Evolutionary conservation across 805 yeast species (phyloP).

Genomic region (Zygotorulaspora florentina): DNA sequence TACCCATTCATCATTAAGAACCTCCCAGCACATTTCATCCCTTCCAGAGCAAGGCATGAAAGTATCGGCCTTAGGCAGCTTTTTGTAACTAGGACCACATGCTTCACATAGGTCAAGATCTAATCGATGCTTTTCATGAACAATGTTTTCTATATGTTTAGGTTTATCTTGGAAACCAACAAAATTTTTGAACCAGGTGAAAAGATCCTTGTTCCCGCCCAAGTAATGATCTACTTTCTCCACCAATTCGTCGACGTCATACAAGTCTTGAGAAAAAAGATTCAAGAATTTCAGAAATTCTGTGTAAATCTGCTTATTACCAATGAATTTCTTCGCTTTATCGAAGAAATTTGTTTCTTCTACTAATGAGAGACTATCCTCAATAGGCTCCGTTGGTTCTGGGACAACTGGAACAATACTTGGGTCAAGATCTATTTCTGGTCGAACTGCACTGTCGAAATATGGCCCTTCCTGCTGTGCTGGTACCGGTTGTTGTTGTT

Average conservation of each 20-base stretch:
- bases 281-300: conserved; percentile 89
- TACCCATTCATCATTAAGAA: conserved; percentile 97
- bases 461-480: conserved; percentile 20
- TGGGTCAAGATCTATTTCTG: conserved; percentile 47
- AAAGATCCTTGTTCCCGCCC: conserved; percentile 73
- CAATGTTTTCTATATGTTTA: conserved; percentile 78
- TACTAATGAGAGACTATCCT: conserved; percentile 54
- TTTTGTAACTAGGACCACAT: conserved; percentile 91
- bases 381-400: conserved; percentile 66
- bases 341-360: conserved; percentile 92
- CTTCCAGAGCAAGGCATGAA: conserved; percentile 97
- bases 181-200: conserved; percentile 88
- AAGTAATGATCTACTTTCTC: conserved; percentile 81
- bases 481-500: conserved; percentile 23
- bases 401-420: conserved; percentile 81
- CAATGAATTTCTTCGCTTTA: conserved; percentile 81
- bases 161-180: conserved; percentile 88
- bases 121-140: conserved; percentile 82
- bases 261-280: conserved; percentile 83
- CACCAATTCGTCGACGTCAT: conserved; percentile 76
- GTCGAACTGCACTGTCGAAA: conserved; percentile 33
- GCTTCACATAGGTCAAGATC: conserved; percentile 89
- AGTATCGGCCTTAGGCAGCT: conserved; percentile 88
- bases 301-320: conserved; percentile 83
- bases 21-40: conserved; percentile 99